Percentiles rank a stretch among this genome's conserved stretches.
phyloP scores from a whole-genome alignment of 129 eudicot species.

The Heracleum sosnowskyi region DNA sequence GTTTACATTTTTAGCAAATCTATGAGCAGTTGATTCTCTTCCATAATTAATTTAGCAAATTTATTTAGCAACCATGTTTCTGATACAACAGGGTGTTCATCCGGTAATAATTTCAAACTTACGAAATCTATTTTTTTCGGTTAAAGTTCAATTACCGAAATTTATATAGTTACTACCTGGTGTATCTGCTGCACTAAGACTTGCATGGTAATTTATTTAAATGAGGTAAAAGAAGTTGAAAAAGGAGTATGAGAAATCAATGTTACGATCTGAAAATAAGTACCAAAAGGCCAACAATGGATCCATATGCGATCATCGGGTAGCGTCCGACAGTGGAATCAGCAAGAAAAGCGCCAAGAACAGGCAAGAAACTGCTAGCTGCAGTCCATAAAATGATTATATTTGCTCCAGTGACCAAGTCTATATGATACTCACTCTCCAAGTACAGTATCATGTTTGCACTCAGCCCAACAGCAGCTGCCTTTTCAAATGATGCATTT shows the following conservation, averaged over 20 bases:
- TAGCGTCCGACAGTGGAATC: conserved; percentile 46
- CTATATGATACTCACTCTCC: conserved; percentile 36
- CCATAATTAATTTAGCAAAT: no score
- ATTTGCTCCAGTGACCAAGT: conserved; percentile 23
- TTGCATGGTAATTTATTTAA: no score
- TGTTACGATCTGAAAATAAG: no score
- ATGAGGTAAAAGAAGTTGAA: no score
- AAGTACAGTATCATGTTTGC: conserved; percentile 41
- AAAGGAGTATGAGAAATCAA: no score
- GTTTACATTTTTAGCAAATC: no score
- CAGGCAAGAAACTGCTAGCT: conserved; percentile 18
- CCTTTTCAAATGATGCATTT: conserved; percentile 21
- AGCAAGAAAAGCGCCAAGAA: conserved; percentile 32
- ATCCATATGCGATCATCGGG: conserved; percentile 36
- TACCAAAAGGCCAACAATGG: neutral
- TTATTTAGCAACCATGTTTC: conserved; percentile 5
- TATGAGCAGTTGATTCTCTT: no score
- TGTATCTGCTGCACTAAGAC: no score
- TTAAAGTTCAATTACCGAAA: no score
- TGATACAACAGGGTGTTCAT: neutral
- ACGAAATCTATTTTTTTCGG: no score
- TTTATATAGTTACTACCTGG: no score
- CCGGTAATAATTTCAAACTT: neutral
- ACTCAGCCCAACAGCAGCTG: conserved; percentile 27
- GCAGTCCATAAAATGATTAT: conserved; percentile 26